phyloP scores from a whole-genome alignment of 306 rosid genomes.

The Vigna mungo region DNA sequence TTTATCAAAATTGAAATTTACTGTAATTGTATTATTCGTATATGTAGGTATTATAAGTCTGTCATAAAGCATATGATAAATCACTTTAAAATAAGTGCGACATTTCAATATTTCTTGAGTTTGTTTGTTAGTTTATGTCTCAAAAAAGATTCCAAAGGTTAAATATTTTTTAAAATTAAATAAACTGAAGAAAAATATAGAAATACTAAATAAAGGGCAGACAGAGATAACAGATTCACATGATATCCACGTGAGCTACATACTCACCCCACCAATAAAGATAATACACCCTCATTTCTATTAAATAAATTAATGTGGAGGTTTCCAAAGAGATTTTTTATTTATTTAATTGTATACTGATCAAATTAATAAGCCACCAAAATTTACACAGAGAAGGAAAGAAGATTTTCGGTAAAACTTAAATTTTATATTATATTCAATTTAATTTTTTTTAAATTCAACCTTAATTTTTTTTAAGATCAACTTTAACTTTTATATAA shows the following conservation, averaged over 20 bases:
- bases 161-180: background rate
- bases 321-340: background rate
- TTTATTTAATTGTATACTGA: background rate
- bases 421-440: too few relatives aligned
- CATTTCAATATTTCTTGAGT: background rate
- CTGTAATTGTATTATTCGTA: background rate
- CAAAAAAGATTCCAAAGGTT: conserved; percentile 36
- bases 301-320: conserved; percentile 2
- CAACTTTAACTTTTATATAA: too few relatives aligned
- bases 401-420: background rate
- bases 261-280: conserved; percentile 15
- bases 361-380: background rate
- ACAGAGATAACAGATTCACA: conserved; percentile 49
- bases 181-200: background rate
- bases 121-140: conserved; percentile 46
- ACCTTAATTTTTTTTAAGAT: too few relatives aligned
- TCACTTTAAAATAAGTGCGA: conserved; percentile 1
- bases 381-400: background rate
- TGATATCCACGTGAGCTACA: conserved; percentile 47
- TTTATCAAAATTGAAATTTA: background rate
- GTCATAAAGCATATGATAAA: background rate
- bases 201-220: conserved; percentile 1
- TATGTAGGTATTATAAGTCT: background rate
- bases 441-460: too few relatives aligned
- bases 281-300: background rate